Evolutionary conservation across 2,329 filamentous ascomycete genomes (phyloP).

Genomic region (Nemania sp.): DNA sequence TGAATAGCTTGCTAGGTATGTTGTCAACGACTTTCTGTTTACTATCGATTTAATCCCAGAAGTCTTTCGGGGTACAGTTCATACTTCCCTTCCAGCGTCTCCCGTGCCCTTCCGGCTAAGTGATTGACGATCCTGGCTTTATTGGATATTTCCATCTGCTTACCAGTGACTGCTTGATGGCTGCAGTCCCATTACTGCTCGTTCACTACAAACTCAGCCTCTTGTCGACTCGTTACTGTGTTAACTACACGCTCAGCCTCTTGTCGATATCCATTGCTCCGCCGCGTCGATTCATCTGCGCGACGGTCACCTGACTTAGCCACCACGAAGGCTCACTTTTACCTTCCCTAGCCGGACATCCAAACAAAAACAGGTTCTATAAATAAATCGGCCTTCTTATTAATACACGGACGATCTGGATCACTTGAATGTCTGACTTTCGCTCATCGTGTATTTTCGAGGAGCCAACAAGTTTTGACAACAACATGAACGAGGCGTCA

Average conservation of each 20-base stretch:
- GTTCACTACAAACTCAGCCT: slow-evolving; percentile 15
- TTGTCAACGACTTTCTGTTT: slow-evolving; percentile 18
- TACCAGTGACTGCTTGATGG: slow-evolving; percentile 11
- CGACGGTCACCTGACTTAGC: slow-evolving; percentile 9
- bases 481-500: slow-evolving; percentile 34
- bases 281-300: slow-evolving; percentile 11
- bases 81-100: slow-evolving; percentile 10
- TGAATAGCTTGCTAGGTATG: slow-evolving; percentile 15
- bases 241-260: slow-evolving; percentile 14
- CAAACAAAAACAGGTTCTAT: background rate
- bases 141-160: background rate
- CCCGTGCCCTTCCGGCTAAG: slow-evolving; percentile 15
- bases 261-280: slow-evolving; percentile 14
- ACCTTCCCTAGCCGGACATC: background rate
- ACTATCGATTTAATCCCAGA: slow-evolving; percentile 10
- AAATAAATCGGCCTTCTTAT: background rate
- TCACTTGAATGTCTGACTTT: background rate
- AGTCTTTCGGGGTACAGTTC: background rate
- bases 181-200: slow-evolving; percentile 5
- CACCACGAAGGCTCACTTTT: slow-evolving; percentile 13
- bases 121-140: slow-evolving; percentile 15
- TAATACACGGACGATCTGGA: background rate
- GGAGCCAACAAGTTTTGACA: slow-evolving; percentile 1
- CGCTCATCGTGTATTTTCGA: background rate
- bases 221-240: slow-evolving; percentile 4